phyloP scores from a whole-genome alignment of 2,329 filamentous ascomycete genomes.

The Microsporum ferrugineum region DNA sequence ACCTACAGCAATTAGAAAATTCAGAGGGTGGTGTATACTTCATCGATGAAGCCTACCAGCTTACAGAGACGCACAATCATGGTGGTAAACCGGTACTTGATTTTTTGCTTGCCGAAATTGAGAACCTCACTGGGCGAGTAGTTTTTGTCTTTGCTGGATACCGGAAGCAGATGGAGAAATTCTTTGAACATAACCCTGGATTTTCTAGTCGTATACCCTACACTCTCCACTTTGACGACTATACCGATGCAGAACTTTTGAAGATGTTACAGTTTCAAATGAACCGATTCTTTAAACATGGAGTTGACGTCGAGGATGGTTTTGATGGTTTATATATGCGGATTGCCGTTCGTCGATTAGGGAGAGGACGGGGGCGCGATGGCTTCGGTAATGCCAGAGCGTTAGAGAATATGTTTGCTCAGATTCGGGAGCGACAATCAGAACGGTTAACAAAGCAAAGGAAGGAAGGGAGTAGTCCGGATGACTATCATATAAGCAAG shows the following conservation, averaged over 20 bases:
- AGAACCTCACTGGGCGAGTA: constrained; percentile 58
- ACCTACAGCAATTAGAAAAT: constrained; percentile 47
- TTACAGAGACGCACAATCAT: constrained; percentile 47
- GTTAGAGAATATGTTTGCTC: constrained; percentile 50
- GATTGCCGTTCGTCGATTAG: constrained; percentile 51
- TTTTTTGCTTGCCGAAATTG: constrained; percentile 59
- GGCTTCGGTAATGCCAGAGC: constrained; percentile 65
- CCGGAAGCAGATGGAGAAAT: constrained; percentile 60
- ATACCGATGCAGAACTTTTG: constrained; percentile 52
- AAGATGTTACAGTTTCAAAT: constrained; percentile 49
- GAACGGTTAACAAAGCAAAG: constrained; percentile 43
- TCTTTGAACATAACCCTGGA: constrained; percentile 63
- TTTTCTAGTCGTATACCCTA: constrained; percentile 58
- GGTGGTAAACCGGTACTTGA: constrained; percentile 56
- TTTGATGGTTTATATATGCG: constrained; percentile 50
- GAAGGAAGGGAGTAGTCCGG: constrained; percentile 29
- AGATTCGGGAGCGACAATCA: constrained; percentile 49
- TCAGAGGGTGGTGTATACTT: constrained; percentile 58
- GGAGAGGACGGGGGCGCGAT: constrained; percentile 48
- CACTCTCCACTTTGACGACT: constrained; percentile 57
- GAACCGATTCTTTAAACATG: constrained; percentile 40
- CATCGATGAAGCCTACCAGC: constrained; percentile 69
- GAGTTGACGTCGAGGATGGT: constrained; percentile 52
- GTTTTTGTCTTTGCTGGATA: constrained; percentile 66
- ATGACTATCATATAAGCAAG: constrained; percentile 51